These are phyloP conservation scores for Pseudogymnoascus sp. DNA, from an alignment of 2,329 filamentous ascomycete species.

Conservation along the genomic window DNA sequence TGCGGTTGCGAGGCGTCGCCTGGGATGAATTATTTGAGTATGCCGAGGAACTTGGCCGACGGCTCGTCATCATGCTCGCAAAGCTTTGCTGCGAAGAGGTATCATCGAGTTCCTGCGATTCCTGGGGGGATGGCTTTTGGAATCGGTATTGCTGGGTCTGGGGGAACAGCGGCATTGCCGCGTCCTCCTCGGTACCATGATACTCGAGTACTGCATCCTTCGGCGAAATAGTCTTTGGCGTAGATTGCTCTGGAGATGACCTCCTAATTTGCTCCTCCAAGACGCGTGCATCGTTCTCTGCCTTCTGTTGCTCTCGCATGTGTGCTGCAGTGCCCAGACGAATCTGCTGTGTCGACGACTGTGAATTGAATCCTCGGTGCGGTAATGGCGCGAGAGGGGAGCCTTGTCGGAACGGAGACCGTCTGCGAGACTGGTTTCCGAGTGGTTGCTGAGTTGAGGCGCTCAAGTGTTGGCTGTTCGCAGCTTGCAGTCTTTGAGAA, in stretches of 20 bases:
- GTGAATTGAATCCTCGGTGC: slow-evolving; percentile 32
- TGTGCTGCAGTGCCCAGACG: slow-evolving; percentile 50
- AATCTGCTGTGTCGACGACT: slow-evolving; percentile 25
- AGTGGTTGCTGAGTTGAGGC: slow-evolving; percentile 45
- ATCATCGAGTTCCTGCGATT: slow-evolving; percentile 30
- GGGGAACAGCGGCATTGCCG: slow-evolving; percentile 67
- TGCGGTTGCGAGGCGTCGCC: slow-evolving; percentile 21
- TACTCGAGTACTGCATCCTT: slow-evolving; percentile 88
- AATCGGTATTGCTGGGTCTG: slow-evolving; percentile 37
- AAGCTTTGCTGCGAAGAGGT: slow-evolving; percentile 35
- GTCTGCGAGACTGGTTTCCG: slow-evolving; percentile 47
- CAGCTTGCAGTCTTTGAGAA: slow-evolving; percentile 68
- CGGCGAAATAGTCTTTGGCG: slow-evolving; percentile 85
- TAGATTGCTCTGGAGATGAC: slow-evolving; percentile 34
- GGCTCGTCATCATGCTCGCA: slow-evolving; percentile 35
- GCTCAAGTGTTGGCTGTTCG: slow-evolving; percentile 64
- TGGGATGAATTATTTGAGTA: slow-evolving; percentile 27
- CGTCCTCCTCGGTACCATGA: slow-evolving; percentile 63
- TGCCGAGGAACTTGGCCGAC: slow-evolving; percentile 31
- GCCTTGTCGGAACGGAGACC: slow-evolving; percentile 74
- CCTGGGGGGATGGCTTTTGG: slow-evolving; percentile 20
- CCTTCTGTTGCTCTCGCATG: slow-evolving; percentile 54
- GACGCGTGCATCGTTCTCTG: slow-evolving; percentile 48
- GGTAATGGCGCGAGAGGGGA: slow-evolving; percentile 50
- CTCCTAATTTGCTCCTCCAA: slow-evolving; percentile 34